These are phyloP conservation scores for Talaromyces sp. DNA, from an alignment of 2,329 filamentous ascomycete species.

Conservation along the genomic window DNA sequence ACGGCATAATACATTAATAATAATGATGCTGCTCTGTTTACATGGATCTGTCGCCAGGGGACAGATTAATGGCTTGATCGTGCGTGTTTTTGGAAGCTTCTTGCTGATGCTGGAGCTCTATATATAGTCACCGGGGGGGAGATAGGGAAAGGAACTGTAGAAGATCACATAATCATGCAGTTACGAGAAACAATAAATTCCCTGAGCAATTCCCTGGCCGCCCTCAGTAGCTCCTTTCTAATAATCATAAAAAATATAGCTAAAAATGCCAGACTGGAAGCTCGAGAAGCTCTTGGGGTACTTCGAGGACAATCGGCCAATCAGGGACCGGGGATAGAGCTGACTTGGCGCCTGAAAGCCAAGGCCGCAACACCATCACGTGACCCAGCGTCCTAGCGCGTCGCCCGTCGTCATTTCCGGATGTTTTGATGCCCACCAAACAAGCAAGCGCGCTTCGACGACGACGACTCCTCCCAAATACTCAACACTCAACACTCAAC, in stretches of 20 bases:
- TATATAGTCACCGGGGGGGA: not conserved
- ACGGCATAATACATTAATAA: not conserved
- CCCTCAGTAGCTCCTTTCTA: not conserved
- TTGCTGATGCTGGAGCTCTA: not conserved
- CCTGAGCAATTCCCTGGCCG: not conserved
- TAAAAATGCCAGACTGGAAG: not conserved
- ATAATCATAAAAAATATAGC: not conserved
- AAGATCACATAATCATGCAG: not conserved
- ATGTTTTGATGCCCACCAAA: constrained; percentile 7
- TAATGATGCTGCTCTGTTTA: constrained; percentile 3
- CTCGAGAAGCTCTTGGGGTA: not conserved
- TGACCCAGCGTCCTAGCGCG: constrained; percentile 16
- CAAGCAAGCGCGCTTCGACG: constrained; percentile 2
- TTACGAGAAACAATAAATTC: not conserved
- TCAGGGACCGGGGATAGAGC: not conserved
- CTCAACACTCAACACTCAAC: too few relatives aligned
- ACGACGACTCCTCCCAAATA: not conserved
- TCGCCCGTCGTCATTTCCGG: constrained; percentile 3
- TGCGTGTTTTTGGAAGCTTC: not conserved
- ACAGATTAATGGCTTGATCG: too few relatives aligned
- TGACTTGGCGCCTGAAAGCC: constrained; percentile 1
- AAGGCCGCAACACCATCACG: constrained; percentile 8
- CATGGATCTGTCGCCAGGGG: too few relatives aligned
- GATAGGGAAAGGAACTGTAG: not conserved
- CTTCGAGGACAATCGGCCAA: not conserved